phyloP scores from a whole-genome alignment of 495 filamentous ascomycete genomes.

The Trypethelium eluteriae region DNA sequence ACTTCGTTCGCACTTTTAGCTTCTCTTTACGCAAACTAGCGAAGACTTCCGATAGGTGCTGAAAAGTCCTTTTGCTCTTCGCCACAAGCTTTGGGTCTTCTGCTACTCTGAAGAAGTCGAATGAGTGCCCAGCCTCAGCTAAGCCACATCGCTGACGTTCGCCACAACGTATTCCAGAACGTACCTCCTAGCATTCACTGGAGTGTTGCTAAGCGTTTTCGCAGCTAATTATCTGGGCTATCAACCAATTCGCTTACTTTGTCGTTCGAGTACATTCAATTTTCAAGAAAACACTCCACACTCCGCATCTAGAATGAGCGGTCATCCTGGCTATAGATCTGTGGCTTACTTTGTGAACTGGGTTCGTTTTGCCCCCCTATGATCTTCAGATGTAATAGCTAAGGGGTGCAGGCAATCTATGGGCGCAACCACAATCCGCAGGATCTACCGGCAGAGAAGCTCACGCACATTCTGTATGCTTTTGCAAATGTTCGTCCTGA shows the following conservation, averaged over 20 bases:
- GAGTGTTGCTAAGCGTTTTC: background rate
- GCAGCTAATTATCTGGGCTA: background rate
- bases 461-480: constrained; percentile 88
- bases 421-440: constrained; percentile 76
- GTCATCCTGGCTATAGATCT: constrained; percentile 47
- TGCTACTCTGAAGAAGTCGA: background rate
- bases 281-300: background rate
- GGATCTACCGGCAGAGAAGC: constrained; percentile 74
- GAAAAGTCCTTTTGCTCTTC: background rate
- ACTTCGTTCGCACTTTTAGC: background rate
- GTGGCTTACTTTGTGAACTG: constrained; percentile 88
- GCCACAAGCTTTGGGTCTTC: background rate
- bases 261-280: background rate
- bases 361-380: constrained; percentile 24
- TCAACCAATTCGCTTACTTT: background rate
- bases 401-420: constrained; percentile 63
- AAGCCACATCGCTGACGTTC: constrained; percentile 3
- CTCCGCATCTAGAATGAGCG: constrained; percentile 34
- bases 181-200: background rate
- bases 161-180: background rate
- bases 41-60: background rate
- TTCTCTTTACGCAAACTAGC: background rate
- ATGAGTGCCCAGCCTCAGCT: background rate
- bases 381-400: background rate
- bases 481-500: constrained; percentile 77